Conservation (phyloP, 805 yeast species). For the Candida palmyrensis region DNA sequence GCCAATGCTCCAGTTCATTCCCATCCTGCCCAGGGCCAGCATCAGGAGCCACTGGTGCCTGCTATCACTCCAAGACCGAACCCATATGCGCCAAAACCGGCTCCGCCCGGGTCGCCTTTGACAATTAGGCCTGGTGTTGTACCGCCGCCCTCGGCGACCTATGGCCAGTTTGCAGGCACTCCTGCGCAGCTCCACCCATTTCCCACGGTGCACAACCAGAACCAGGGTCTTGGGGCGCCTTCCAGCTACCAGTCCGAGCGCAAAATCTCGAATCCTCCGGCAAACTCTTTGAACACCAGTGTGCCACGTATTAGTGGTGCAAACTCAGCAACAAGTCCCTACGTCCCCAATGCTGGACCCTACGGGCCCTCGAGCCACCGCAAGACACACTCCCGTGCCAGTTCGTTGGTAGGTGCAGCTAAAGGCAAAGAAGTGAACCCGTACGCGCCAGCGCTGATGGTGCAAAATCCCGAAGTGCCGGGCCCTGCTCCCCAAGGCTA, state of each 20-base stretch:
- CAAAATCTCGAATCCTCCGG: conserved; percentile 9
- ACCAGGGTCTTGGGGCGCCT: background rate
- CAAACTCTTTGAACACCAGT: conserved; percentile 17
- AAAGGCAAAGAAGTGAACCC: conserved; percentile 38
- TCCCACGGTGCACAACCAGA: conserved; percentile 1
- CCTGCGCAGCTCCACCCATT: conserved; percentile 6
- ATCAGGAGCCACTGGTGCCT: conserved; percentile 7
- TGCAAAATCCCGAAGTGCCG: conserved; percentile 1
- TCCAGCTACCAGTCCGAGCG: conserved; percentile 1
- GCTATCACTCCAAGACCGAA: conserved; percentile 3
- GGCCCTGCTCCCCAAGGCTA: background rate
- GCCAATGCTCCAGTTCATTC: conserved; percentile 6
- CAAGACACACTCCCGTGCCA: conserved; percentile 35
- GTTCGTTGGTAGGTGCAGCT: conserved; percentile 33
- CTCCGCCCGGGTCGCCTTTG: conserved; percentile 1
- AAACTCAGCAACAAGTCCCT: conserved; percentile 29
- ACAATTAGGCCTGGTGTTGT: conserved; percentile 2
- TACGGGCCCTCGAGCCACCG: conserved; percentile 34
- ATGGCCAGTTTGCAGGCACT: background rate
- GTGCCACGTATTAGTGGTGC: conserved; percentile 15
- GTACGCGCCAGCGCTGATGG: conserved; percentile 30
- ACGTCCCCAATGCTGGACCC: conserved; percentile 41
- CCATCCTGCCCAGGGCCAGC: conserved; percentile 2
- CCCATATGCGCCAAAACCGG: conserved; percentile 11
- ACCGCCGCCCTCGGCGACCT: conserved; percentile 1